These are phyloP conservation scores for Aspergillus caelatus DNA, from an alignment of 2,329 filamentous ascomycete species.

Conservation along the genomic window DNA sequence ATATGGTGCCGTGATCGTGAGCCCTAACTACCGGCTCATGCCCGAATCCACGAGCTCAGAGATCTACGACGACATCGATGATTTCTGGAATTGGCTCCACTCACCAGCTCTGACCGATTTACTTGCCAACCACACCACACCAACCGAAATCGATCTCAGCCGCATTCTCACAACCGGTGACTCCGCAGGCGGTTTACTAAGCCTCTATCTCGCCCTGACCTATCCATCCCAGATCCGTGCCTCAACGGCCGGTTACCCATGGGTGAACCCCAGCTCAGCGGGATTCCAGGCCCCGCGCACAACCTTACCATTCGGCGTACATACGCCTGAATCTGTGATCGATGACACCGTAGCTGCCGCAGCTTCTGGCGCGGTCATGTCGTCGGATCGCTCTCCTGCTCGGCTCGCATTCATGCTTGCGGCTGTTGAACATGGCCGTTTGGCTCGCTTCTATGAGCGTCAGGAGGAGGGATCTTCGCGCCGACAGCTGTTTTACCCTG, in stretches of 20 bases:
- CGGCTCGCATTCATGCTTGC: constrained; percentile 24
- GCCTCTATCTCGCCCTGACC: constrained; percentile 29
- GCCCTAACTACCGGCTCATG: constrained; percentile 56
- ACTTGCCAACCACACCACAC: constrained; percentile 14
- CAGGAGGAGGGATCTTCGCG: constrained; percentile 17
- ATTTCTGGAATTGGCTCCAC: constrained; percentile 54
- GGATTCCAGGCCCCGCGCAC: constrained; percentile 21
- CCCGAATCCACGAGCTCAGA: constrained; percentile 52
- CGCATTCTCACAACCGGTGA: constrained; percentile 33
- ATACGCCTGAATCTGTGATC: constrained; percentile 18
- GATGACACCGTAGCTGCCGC: constrained; percentile 14
- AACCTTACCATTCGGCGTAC: constrained; percentile 18
- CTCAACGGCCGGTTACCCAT: constrained; percentile 36
- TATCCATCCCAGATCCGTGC: constrained; percentile 35
- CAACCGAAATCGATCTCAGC: constrained; percentile 25
- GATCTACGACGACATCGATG: constrained; percentile 51
- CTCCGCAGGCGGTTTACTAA: constrained; percentile 36
- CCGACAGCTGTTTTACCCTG: constrained; percentile 27
- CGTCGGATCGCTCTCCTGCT: constrained; percentile 16
- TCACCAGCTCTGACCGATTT: constrained; percentile 14
- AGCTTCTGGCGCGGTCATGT: constrained; percentile 12
- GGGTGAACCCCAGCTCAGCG: constrained; percentile 27
- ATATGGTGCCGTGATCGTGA: constrained; percentile 49
- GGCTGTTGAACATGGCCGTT: constrained; percentile 19
- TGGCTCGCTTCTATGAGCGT: constrained; percentile 23